phyloP scores from a whole-genome alignment of 2,329 filamentous ascomycete species.

The Rutstroemia sp. region DNA sequence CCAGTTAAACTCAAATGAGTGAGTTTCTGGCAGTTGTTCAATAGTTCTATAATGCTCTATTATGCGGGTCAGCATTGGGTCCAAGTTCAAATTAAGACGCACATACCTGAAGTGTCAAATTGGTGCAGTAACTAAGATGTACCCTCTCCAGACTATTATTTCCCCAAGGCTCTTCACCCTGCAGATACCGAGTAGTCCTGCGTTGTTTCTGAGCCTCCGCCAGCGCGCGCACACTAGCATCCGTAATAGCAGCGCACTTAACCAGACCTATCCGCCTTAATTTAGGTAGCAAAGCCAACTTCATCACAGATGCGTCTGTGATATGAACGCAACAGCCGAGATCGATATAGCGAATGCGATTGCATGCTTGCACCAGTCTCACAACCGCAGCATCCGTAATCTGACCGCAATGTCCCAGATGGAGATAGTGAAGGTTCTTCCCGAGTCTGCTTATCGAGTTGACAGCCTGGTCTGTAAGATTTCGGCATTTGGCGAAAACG shows the following conservation, averaged over 20 bases:
- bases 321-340: conserved; percentile 88
- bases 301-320: conserved; percentile 79
- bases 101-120: conserved; percentile 71
- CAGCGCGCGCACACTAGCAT: conserved; percentile 78
- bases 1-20: conserved; percentile 94
- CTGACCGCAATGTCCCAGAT: conserved; percentile 85
- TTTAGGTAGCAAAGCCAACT: conserved; percentile 82
- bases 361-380: conserved; percentile 76
- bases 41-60: conserved; percentile 80
- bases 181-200: background rate
- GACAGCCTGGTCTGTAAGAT: conserved; percentile 85
- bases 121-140: conserved; percentile 90
- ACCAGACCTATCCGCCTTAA: conserved; percentile 90
- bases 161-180: background rate
- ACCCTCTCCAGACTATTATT: conserved; percentile 66
- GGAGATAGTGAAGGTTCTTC: conserved; percentile 95
- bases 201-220: conserved; percentile 41
- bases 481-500: conserved; percentile 87
- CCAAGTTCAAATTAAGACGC: background rate
- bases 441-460: conserved; percentile 80
- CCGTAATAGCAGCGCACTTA: conserved; percentile 86
- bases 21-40: conserved; percentile 85
- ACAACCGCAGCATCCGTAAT: conserved; percentile 88
- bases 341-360: conserved; percentile 94
- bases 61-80: conserved; percentile 25